Conservation (phyloP, 2,329 filamentous ascomycete genomes). For the Exophiala mesophila region DNA sequence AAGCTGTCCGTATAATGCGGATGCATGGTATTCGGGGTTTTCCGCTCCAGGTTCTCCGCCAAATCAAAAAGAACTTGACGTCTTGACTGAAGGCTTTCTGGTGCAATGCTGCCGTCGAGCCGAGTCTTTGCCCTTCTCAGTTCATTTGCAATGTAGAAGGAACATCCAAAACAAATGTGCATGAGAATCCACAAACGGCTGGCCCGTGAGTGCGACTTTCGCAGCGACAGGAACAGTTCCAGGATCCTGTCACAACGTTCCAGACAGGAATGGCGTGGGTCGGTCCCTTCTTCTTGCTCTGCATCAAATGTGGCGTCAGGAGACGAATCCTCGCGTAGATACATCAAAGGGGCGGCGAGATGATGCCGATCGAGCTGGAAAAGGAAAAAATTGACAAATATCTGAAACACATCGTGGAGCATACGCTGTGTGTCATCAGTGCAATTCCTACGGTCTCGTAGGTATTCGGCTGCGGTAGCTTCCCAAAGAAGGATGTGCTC, state of each 20-base stretch:
- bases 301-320: no score
- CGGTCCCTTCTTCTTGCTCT: no score
- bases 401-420: slow-evolving; percentile 11
- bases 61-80: slow-evolving; percentile 5
- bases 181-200: slow-evolving; percentile 10
- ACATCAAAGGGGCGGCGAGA: slow-evolving; percentile 1
- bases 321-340: no score
- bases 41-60: slow-evolving; percentile 5
- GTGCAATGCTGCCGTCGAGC: not conserved
- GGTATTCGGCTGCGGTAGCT: slow-evolving; percentile 9
- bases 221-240: slow-evolving; percentile 5
- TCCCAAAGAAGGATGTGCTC: slow-evolving; percentile 11
- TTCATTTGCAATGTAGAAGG: slow-evolving; percentile 4
- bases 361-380: slow-evolving; percentile 11
- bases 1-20: slow-evolving; percentile 8
- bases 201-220: slow-evolving; percentile 4
- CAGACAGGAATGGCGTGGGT: no score
- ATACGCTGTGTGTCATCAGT: slow-evolving; percentile 6
- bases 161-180: slow-evolving; percentile 7
- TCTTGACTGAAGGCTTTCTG: not conserved
- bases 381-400: slow-evolving; percentile 12
- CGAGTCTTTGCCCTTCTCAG: not conserved
- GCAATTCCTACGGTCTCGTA: slow-evolving; percentile 6
- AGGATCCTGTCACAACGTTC: slow-evolving; percentile 9
- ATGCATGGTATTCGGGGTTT: slow-evolving; percentile 6